Conservation (phyloP, 139 green algal genomes). For the Zygnema cylindricum region DNA sequence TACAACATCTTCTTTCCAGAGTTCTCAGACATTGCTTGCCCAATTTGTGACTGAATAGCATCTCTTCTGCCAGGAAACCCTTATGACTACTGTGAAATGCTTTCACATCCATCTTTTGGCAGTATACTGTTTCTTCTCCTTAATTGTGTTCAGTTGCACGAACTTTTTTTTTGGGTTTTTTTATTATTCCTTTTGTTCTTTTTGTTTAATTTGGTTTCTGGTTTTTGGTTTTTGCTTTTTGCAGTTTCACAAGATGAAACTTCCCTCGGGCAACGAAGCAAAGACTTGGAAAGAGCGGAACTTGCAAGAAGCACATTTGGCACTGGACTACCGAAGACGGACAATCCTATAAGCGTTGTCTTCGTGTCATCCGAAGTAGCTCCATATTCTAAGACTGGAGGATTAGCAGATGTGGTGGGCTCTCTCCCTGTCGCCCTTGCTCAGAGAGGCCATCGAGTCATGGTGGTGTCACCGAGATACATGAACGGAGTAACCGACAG, state of each 20-base stretch:
- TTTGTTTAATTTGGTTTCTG: neutral
- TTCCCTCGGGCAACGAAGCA: neutral
- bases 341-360: constrained; percentile 61
- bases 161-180: neutral
- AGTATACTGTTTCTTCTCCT: too few species aligned
- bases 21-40: too few species aligned
- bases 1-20: too few species aligned
- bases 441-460: constrained; percentile 73
- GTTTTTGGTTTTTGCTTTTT: neutral
- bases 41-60: too few species aligned
- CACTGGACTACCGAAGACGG: neutral
- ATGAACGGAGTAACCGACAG: constrained; percentile 50
- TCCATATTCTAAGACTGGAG: constrained; percentile 88
- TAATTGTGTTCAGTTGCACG: neutral
- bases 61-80: too few species aligned
- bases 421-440: constrained; percentile 72
- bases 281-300: neutral
- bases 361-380: constrained; percentile 77
- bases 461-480: constrained; percentile 73
- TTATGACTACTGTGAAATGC: too few species aligned
- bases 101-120: too few species aligned
- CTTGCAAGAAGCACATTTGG: constrained; percentile 14
- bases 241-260: neutral
- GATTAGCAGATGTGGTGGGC: constrained; percentile 77
- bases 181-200: neutral